phyloP scores from a whole-genome alignment of 1,139 yeast species.

The Taphrina communis region DNA sequence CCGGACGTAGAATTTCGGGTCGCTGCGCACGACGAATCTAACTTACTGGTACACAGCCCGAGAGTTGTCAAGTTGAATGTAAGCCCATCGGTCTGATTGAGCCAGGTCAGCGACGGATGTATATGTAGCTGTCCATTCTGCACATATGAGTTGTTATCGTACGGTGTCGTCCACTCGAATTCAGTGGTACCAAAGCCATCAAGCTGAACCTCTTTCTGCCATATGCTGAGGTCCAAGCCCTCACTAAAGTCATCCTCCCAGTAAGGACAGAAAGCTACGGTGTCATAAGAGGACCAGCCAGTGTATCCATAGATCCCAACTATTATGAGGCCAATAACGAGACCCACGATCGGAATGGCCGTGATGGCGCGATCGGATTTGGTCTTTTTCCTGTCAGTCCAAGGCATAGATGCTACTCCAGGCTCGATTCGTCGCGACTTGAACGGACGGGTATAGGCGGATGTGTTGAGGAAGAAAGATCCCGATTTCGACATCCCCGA shows the following conservation, averaged over 20 bases:
- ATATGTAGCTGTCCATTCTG: slow-evolving; percentile 44
- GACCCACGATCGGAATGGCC: slow-evolving; percentile 40
- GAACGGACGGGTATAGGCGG: slow-evolving; percentile 36
- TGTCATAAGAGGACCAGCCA: slow-evolving; percentile 43
- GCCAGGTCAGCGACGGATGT: slow-evolving; percentile 44
- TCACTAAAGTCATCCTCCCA: slow-evolving; percentile 41
- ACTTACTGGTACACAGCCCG: slow-evolving; percentile 43
- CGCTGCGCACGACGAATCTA: slow-evolving; percentile 43
- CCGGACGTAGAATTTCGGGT: slow-evolving; percentile 41
- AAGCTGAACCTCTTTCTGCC: slow-evolving; percentile 44
- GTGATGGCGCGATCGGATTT: slow-evolving; percentile 10
- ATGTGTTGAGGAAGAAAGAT: slow-evolving; percentile 37
- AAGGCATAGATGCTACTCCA: slow-evolving; percentile 25
- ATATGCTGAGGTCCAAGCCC: slow-evolving; percentile 35
- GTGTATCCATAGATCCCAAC: slow-evolving; percentile 44
- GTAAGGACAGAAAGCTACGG: slow-evolving; percentile 38
- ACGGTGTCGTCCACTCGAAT: slow-evolving; percentile 45
- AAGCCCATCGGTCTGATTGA: slow-evolving; percentile 43
- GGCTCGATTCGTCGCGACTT: slow-evolving; percentile 22
- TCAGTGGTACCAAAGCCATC: slow-evolving; percentile 46
- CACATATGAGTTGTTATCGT: slow-evolving; percentile 42
- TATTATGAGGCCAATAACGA: slow-evolving; percentile 40
- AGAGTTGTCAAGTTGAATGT: slow-evolving; percentile 44
- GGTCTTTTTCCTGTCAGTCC: slow-evolving; percentile 26
- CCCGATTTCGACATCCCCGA: slow-evolving; percentile 31